Evolutionary conservation across 2,329 filamentous ascomycete genomes (phyloP).

Genomic region (Paecilomyces sp.): DNA sequence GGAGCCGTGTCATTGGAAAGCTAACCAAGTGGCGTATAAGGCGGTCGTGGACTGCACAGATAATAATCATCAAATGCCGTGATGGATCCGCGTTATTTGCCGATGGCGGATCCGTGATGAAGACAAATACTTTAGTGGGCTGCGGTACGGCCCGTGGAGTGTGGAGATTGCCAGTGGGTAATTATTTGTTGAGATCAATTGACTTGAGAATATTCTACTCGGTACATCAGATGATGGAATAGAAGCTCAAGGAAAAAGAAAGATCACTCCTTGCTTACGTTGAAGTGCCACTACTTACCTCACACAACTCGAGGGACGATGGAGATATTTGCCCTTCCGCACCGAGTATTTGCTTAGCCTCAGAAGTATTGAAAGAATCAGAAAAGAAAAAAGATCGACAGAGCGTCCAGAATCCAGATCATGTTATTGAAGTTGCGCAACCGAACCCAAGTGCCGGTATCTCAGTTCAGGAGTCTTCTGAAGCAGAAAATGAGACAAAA

Average conservation of each 20-base stretch:
- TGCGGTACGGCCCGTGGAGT: not conserved
- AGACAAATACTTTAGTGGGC: not conserved
- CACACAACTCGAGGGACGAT: not conserved
- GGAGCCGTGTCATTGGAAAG: not conserved
- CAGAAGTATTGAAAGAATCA: not conserved
- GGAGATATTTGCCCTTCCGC: too few relatives aligned
- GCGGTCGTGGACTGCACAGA: not conserved
- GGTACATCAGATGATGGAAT: not conserved
- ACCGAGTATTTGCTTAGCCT: not conserved
- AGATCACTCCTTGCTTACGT: not conserved
- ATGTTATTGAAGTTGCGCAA: not conserved
- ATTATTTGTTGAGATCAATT: not conserved
- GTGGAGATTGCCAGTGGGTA: not conserved
- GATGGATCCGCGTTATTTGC: not conserved
- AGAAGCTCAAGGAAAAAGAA: not conserved
- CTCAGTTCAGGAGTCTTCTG: not conserved
- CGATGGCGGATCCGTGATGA: not conserved
- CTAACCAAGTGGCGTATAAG: not conserved
- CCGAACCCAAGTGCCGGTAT: not conserved
- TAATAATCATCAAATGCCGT: not conserved
- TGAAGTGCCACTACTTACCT: not conserved
- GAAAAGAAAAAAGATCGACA: not conserved
- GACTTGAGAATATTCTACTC: not conserved
- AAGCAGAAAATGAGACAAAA: not conserved
- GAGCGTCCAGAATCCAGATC: not conserved